phyloP scores from a whole-genome alignment of 805 yeast species.

The Grigorovia yakushimaensis region DNA sequence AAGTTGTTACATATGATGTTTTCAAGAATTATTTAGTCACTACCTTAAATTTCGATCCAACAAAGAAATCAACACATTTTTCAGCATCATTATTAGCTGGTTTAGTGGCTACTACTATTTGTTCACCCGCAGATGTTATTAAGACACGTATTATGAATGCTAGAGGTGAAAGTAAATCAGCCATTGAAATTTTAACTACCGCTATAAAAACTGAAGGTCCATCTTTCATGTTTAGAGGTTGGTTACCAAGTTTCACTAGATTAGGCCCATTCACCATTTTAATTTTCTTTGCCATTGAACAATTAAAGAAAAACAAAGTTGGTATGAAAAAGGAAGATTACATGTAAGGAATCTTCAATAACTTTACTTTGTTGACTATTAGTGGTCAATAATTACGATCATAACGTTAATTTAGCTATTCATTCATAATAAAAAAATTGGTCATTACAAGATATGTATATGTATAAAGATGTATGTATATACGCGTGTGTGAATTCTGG shows the following conservation, averaged over 20 bases:
- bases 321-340: constrained; percentile 33
- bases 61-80: constrained; percentile 63
- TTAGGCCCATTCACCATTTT: constrained; percentile 75
- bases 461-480: too few relatives aligned
- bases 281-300: constrained; percentile 60
- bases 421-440: too few relatives aligned
- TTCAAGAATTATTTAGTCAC: constrained; percentile 54
- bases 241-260: constrained; percentile 81
- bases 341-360: neutral
- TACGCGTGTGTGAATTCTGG: too few relatives aligned
- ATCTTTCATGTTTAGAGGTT: constrained; percentile 78
- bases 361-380: too few relatives aligned
- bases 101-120: constrained; percentile 79
- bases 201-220: constrained; percentile 65
- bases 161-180: constrained; percentile 33
- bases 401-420: too few relatives aligned
- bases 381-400: too few relatives aligned
- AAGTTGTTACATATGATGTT: constrained; percentile 78
- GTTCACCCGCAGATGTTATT: constrained; percentile 88
- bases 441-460: too few relatives aligned
- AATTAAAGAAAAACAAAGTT: constrained; percentile 43
- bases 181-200: constrained; percentile 38
- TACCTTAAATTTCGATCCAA: constrained; percentile 41
- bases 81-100: constrained; percentile 75
- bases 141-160: constrained; percentile 82